These are phyloP conservation scores for Solanum clarkiae DNA, from an alignment of 257 asterid genomes.

Conservation along the genomic window DNA sequence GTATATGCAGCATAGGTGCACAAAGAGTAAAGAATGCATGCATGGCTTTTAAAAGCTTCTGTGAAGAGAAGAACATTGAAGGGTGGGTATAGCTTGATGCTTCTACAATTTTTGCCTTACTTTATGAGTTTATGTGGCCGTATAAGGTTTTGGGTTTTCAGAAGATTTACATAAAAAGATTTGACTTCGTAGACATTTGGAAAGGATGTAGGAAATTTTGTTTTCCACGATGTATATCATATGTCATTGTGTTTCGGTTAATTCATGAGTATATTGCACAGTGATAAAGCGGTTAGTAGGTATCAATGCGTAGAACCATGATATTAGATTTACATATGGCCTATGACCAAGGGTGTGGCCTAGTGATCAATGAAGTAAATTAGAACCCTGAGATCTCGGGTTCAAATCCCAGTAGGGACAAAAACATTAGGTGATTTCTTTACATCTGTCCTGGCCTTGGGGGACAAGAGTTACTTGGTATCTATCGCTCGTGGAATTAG, in stretches of 20 bases:
- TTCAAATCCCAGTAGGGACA: not conserved
- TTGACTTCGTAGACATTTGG: not conserved
- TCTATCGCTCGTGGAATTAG: not conserved
- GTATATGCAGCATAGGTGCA: conserved; percentile 52
- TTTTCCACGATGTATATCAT: not conserved
- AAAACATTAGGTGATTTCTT: not conserved
- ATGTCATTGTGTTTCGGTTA: not conserved
- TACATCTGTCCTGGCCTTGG: not conserved
- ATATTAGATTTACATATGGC: not conserved
- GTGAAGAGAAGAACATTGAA: conserved; percentile 20
- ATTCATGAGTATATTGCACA: not conserved
- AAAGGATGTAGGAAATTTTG: not conserved
- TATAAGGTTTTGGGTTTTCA: not conserved
- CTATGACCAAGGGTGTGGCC: not conserved
- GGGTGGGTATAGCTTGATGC: conserved; percentile 13
- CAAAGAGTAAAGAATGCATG: conserved; percentile 54
- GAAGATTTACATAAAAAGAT: not conserved
- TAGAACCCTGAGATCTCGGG: not conserved
- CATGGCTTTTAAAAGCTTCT: conserved; percentile 14
- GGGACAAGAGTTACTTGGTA: no score
- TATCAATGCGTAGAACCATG: not conserved
- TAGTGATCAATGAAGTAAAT: not conserved
- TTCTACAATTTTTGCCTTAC: not conserved
- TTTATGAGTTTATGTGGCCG: not conserved
- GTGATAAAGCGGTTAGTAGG: not conserved